These are phyloP conservation scores for Colletotrichum falcatum DNA, from an alignment of 2,329 filamentous ascomycete species.

Conservation along the genomic window DNA sequence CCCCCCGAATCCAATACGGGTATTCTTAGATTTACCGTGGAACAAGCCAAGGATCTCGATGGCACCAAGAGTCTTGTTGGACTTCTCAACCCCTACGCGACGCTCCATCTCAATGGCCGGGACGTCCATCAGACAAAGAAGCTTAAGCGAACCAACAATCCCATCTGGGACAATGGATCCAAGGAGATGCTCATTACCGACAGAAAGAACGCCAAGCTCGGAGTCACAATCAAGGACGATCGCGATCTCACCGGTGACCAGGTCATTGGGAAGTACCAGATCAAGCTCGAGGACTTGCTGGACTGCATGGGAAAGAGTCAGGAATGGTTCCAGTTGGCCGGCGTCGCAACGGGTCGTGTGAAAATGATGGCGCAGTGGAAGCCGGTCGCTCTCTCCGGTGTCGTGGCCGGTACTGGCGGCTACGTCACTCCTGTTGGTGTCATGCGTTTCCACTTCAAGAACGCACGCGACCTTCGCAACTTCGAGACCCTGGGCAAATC, in stretches of 20 bases:
- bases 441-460: conserved; percentile 92
- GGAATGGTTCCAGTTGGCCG: conserved; percentile 93
- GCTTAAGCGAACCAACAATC: conserved; percentile 96
- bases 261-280: conserved; percentile 90
- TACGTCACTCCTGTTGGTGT: conserved; percentile 96
- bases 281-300: conserved; percentile 93
- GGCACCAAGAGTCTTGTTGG: conserved; percentile 92
- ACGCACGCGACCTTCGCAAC: conserved; percentile 86
- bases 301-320: conserved; percentile 92
- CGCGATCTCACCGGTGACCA: conserved; percentile 87
- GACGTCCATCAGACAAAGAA: conserved; percentile 91
- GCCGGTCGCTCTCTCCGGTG: conserved; percentile 87
- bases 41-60: conserved; percentile 97
- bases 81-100: conserved; percentile 89
- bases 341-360: conserved; percentile 83
- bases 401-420: conserved; percentile 81
- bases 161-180: conserved; percentile 91
- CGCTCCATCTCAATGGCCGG: conserved; percentile 90
- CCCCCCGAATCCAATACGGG: conserved; percentile 92
- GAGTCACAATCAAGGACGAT: conserved; percentile 95
- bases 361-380: conserved; percentile 97
- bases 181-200: conserved; percentile 98
- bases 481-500: conserved; percentile 97
- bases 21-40: conserved; percentile 92
- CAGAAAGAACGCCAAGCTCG: conserved; percentile 88